Conservation (phyloP, 2,329 filamentous ascomycete genomes). For the Xylariaceae sp. region DNA sequence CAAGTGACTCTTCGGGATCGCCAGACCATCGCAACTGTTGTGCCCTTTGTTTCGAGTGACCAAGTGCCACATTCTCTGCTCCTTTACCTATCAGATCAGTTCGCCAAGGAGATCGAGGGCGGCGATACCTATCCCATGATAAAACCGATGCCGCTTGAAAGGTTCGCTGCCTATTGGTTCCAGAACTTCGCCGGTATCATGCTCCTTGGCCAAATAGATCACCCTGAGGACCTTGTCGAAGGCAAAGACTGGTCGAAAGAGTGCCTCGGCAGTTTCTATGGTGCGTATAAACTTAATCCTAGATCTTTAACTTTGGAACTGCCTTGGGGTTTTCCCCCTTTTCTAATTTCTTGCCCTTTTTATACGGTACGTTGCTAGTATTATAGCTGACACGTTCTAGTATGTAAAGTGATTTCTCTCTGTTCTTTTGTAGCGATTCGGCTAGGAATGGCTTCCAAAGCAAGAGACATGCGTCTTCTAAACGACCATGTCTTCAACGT, state of each 20-base stretch:
- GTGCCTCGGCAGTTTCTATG: slow-evolving; percentile 86
- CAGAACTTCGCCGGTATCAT: slow-evolving; percentile 88
- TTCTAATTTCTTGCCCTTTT: too few species aligned
- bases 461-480: background rate
- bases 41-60: slow-evolving; percentile 77
- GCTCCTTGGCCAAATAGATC: slow-evolving; percentile 75
- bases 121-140: slow-evolving; percentile 92
- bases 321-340: too few species aligned
- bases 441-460: background rate
- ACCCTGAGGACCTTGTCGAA: slow-evolving; percentile 60
- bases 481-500: background rate
- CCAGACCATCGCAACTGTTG: slow-evolving; percentile 79
- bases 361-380: background rate
- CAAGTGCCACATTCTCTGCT: slow-evolving; percentile 77
- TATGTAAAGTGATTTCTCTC: background rate
- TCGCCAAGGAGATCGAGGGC: slow-evolving; percentile 89
- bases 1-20: slow-evolving; percentile 83
- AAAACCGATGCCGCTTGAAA: slow-evolving; percentile 71
- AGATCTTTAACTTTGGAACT: too few species aligned
- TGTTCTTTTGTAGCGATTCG: background rate
- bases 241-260: slow-evolving; percentile 75
- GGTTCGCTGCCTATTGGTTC: slow-evolving; percentile 86
- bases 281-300: background rate
- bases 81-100: slow-evolving; percentile 77
- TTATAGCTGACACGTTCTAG: background rate